Conservation (phyloP, 768 basidiomycete genomes). For the Trametes villosa region DNA sequence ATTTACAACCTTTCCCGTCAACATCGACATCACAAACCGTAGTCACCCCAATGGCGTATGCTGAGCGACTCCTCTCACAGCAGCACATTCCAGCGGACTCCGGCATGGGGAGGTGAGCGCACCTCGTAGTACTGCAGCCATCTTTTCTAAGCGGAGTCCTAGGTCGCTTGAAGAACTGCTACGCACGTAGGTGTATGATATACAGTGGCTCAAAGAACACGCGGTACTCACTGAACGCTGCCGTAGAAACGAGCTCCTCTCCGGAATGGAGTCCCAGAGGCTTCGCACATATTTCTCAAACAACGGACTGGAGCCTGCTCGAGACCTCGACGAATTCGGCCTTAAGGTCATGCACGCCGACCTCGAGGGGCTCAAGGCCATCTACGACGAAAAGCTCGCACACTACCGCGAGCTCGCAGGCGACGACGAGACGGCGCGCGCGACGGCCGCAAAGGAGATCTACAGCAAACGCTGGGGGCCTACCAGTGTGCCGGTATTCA, state of each 20-base stretch:
- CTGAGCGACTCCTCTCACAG: not conserved
- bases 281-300: constrained; percentile 42
- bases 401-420: not conserved
- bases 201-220: not conserved
- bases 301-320: constrained; percentile 39
- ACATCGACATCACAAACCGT: too few relatives aligned
- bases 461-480: constrained; percentile 45
- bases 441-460: constrained; percentile 36
- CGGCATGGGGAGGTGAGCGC: not conserved
- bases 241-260: constrained; percentile 33
- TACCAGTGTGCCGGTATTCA: constrained; percentile 44
- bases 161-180: constrained; percentile 17
- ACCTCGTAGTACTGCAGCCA: too few relatives aligned
- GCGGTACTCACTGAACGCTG: too few relatives aligned
- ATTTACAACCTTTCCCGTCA: not conserved
- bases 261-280: constrained; percentile 44
- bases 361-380: constrained; percentile 31
- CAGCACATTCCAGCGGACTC: not conserved
- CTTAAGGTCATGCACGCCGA: constrained; percentile 33
- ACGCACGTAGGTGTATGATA: not conserved
- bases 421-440: constrained; percentile 19
- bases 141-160: not conserved
- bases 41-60: not conserved
- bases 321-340: constrained; percentile 44
- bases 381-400: constrained; percentile 32